Evolutionary conservation across 1,139 yeast genomes (phyloP).

Genomic region (Pneumocystis murina): DNA sequence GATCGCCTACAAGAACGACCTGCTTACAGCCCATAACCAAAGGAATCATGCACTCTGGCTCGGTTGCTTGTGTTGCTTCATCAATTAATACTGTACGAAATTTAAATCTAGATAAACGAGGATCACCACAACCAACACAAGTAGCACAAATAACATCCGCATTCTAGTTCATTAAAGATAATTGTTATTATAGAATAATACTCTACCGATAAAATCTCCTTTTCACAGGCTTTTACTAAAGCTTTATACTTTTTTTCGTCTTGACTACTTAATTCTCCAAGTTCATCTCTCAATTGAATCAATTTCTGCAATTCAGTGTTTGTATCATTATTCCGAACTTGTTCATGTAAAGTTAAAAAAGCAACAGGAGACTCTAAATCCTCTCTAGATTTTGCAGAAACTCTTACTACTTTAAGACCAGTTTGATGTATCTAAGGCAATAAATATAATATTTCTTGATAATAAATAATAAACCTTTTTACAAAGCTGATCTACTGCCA

Average conservation of each 20-base stretch:
- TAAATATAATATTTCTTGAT: slow-evolving; percentile 19
- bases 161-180: slow-evolving; percentile 33
- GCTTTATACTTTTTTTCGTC: slow-evolving; percentile 50
- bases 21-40: slow-evolving; percentile 27
- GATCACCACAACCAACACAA: slow-evolving; percentile 73
- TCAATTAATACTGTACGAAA: slow-evolving; percentile 82
- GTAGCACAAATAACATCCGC: slow-evolving; percentile 69
- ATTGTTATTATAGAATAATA: neutral
- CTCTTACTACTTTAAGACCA: slow-evolving; percentile 66
- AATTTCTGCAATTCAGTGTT: slow-evolving; percentile 56
- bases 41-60: slow-evolving; percentile 33
- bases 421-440: neutral
- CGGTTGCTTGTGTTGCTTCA: slow-evolving; percentile 86
- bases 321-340: slow-evolving; percentile 54
- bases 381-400: slow-evolving; percentile 62
- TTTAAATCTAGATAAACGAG: slow-evolving; percentile 34
- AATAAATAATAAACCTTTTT: slow-evolving; percentile 48
- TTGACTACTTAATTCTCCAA: slow-evolving; percentile 57
- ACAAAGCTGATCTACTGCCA: slow-evolving; percentile 48
- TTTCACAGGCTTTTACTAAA: slow-evolving; percentile 34
- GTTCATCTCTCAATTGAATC: slow-evolving; percentile 51
- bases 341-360: slow-evolving; percentile 45
- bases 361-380: slow-evolving; percentile 53
- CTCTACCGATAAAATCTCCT: neutral
- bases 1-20: slow-evolving; percentile 49